Conservation (phyloP, 75 land plant species). For the Cupressus sempervirens region DNA sequence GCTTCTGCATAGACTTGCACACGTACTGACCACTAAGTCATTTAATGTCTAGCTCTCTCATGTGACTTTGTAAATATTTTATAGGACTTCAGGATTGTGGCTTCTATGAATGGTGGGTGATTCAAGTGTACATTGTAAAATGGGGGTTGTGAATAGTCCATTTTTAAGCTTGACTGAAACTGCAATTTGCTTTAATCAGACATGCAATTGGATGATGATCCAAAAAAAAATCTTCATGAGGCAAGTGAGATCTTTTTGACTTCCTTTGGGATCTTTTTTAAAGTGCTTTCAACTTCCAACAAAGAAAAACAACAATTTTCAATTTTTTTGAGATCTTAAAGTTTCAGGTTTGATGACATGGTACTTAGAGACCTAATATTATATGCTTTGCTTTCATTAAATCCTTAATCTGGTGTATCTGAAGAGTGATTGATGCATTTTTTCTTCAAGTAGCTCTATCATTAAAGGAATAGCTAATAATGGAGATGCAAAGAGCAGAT, state of each 20-base stretch:
- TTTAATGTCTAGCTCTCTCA: background rate
- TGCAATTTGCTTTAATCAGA: background rate
- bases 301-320: background rate
- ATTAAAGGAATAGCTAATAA: background rate
- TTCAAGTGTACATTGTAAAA: background rate
- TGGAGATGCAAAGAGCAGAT: background rate
- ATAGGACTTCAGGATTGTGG: background rate
- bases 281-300: background rate
- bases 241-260: background rate
- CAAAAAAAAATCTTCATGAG: background rate
- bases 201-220: background rate
- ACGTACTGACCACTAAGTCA: background rate
- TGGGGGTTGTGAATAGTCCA: background rate
- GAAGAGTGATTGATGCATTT: background rate
- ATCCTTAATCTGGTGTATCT: background rate
- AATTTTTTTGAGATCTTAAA: background rate
- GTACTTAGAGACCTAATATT: background rate
- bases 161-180: background rate
- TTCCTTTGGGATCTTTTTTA: background rate
- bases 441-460: background rate
- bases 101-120: background rate
- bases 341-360: background rate
- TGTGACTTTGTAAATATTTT: background rate
- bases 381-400: background rate
- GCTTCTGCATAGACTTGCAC: background rate